Percentiles rank a stretch among this genome's conserved stretches.
Evolutionary conservation across 306 rosid genomes (phyloP).

Genomic region (Prunus mume): DNA sequence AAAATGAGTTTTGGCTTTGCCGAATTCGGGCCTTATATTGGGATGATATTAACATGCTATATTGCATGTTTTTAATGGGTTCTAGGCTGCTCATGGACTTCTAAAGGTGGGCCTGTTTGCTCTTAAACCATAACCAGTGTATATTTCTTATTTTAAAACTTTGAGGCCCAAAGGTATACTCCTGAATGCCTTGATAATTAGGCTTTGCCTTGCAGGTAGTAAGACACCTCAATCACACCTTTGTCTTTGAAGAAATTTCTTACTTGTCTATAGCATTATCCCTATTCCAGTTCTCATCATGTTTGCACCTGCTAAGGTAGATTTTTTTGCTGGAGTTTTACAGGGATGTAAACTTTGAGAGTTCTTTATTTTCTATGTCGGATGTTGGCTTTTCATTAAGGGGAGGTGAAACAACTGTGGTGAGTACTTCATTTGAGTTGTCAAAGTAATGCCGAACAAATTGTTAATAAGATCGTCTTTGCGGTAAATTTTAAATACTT

Average conservation of each 20-base stretch:
- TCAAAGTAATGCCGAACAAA: not conserved
- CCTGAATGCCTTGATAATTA: not conserved
- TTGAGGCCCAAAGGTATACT: not conserved
- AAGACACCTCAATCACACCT: not conserved
- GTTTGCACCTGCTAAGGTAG: slow-evolving; percentile 18
- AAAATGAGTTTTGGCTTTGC: not conserved
- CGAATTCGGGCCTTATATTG: not conserved
- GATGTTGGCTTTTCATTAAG: slow-evolving; percentile 67
- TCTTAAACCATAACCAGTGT: not conserved
- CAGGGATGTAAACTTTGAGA: slow-evolving; percentile 50
- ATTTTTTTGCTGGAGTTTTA: slow-evolving; percentile 25
- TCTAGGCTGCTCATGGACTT: not conserved
- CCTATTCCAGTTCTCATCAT: not conserved
- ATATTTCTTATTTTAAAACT: not conserved
- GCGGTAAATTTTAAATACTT: not conserved
- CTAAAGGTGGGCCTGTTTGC: not conserved
- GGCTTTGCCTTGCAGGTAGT: not conserved
- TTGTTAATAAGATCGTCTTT: not conserved
- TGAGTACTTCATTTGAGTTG: slow-evolving; percentile 42
- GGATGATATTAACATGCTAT: not conserved
- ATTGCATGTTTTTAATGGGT: not conserved
- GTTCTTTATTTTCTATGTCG: slow-evolving; percentile 47
- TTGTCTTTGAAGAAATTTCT: not conserved
- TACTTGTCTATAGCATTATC: not conserved
- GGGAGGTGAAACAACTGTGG: slow-evolving; percentile 74